A percentile compares a stretch with the other conserved stretches of the same genome.
Evolutionary conservation across 2,329 filamentous ascomycete genomes (phyloP).

Genomic region (Fusarium nisikadoi): DNA sequence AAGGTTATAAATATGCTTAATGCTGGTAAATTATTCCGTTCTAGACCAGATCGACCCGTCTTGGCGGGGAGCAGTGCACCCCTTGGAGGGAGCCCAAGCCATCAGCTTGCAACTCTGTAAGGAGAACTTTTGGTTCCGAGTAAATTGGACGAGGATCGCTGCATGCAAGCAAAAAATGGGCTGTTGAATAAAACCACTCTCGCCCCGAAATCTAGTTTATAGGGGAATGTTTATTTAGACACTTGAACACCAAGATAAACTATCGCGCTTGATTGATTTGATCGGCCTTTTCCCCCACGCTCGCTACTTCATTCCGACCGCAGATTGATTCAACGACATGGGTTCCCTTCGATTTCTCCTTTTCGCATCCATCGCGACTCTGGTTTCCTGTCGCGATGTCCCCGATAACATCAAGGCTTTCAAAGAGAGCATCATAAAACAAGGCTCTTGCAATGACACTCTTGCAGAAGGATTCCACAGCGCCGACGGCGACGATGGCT

Average conservation of each 20-base stretch:
- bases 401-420: conserved; percentile 55
- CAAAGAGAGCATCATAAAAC: conserved; percentile 52
- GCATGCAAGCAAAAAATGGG: neutral
- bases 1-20: conserved; percentile 15
- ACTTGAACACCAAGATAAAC: conserved; percentile 13
- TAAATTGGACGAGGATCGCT: conserved; percentile 22
- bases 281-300: conserved; percentile 17
- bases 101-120: conserved; percentile 11
- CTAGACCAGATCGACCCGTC: conserved; percentile 28
- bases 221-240: neutral
- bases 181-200: neutral
- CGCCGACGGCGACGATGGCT: conserved; percentile 49
- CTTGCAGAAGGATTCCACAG: conserved; percentile 56
- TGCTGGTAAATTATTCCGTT: conserved; percentile 11
- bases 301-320: conserved; percentile 6
- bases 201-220: neutral
- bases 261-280: neutral
- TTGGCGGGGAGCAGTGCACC: conserved; percentile 5
- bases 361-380: conserved; percentile 39
- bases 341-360: conserved; percentile 36
- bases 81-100: conserved; percentile 6
- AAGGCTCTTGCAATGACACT: conserved; percentile 52
- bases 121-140: conserved; percentile 17
- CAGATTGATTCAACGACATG: conserved; percentile 12
- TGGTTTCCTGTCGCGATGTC: conserved; percentile 48